Base-by-base conservation (phyloP, 1,284 basidiomycete species). In the Tilletiopsis washingtonensis region DNA sequence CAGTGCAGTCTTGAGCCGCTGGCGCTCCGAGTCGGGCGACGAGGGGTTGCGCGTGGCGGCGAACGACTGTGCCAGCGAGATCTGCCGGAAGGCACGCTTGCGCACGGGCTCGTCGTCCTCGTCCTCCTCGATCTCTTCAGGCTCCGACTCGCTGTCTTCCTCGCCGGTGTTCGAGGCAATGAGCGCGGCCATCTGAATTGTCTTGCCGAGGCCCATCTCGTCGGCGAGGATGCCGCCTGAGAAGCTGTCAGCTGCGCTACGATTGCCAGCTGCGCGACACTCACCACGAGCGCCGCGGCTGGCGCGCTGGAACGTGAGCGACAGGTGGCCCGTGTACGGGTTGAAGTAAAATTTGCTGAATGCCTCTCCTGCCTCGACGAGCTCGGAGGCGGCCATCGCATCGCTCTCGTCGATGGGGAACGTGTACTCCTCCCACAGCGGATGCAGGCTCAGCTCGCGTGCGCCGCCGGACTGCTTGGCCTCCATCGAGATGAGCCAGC, bases 401-500 rank as follows among this genome's bases (percentile, higher is more conserved):
- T 39, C 38, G 24, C 19, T 49, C 43, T 15, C 59, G 43, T 67
- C 64, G 15, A 59, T 41, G 15, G 64, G 62, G 40, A 65, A 65
- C 26, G 53, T 53, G 71, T 74, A 94, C 86, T 90, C 83, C 76
- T 87, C 86, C 91, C 91, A 98, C 9, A 98, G 75, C 0, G 93
- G 93, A 75, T 98, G 89, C 78, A 97, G 83, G 15, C 64, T 56
- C 3, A 54, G 83, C 5, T 78, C 79, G 4, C 54, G 47, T 5
- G 34, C 23, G 9, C 45, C 19, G 17, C 48, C 40, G 15, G 43
- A 45, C 42, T 48, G 41, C 29, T 49, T 51, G 14, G 48, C 81
- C 75, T 96, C 93, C 59, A 91, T 80, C 1, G 84, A 86, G 57
- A 82, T 78, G 91, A 97, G 91, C 91, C 93, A 98, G 37, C 87